Conservation (phyloP, 352 stramenopile species). For the Phytophthora pini region DNA sequence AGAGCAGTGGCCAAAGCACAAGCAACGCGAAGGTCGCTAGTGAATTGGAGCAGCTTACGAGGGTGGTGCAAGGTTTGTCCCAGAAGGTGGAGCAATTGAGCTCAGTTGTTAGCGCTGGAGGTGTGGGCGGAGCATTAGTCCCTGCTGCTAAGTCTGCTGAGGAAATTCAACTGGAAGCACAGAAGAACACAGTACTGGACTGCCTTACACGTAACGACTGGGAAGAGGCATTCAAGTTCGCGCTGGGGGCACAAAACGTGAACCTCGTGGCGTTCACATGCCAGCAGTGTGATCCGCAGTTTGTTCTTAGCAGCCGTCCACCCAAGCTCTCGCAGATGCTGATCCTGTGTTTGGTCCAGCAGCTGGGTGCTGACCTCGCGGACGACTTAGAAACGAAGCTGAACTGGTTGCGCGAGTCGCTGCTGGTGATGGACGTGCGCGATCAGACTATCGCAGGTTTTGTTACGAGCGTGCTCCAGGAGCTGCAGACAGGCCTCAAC, state of each 20-base stretch:
- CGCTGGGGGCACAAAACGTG: conserved; percentile 80
- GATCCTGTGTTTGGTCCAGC: conserved; percentile 85
- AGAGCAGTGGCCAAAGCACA: conserved; percentile 57
- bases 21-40: conserved; percentile 65
- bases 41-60: conserved; percentile 73
- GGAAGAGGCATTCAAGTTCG: conserved; percentile 85
- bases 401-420: conserved; percentile 78
- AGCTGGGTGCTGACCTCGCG: conserved; percentile 73
- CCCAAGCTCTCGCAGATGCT: conserved; percentile 87
- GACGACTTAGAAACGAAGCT: conserved; percentile 78
- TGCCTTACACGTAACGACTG: conserved; percentile 65
- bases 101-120: conserved; percentile 34
- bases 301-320: conserved; percentile 67
- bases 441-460: conserved; percentile 80
- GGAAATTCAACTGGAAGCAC: conserved; percentile 61
- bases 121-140: conserved; percentile 17
- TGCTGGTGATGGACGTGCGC: conserved; percentile 83
- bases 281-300: conserved; percentile 66
- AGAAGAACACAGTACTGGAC: conserved; percentile 60
- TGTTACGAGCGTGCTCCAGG: conserved; percentile 78
- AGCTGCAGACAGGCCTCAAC: conserved; percentile 72
- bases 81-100: conserved; percentile 70
- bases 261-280: conserved; percentile 76
- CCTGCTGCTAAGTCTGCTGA: conserved; percentile 44
- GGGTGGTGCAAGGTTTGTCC: conserved; percentile 63